Evolutionary conservation across 164 flowering plant genomes (phyloP).

Genomic region (Vitis rotundifolia): DNA sequence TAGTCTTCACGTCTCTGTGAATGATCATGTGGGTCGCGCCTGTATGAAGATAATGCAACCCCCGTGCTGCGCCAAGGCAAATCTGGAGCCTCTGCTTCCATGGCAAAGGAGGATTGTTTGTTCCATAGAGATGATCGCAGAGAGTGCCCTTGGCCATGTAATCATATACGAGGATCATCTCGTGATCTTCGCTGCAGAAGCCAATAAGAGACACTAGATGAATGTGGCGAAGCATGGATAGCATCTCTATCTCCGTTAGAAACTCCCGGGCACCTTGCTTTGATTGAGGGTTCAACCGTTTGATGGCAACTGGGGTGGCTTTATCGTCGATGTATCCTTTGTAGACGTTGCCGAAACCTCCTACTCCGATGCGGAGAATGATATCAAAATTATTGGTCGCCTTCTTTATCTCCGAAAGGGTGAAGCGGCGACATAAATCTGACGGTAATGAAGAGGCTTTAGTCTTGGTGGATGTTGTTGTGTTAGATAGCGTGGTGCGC

Average conservation of each 20-base stretch:
- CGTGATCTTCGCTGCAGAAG: no score
- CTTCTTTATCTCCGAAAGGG: neutral
- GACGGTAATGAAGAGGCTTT: neutral
- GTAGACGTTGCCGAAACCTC: neutral
- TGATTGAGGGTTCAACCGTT: neutral
- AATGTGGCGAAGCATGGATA: no score
- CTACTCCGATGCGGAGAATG: neutral
- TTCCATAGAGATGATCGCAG: neutral
- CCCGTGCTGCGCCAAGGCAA: conserved; percentile 4
- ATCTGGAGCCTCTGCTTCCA: neutral
- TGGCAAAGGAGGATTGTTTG: neutral
- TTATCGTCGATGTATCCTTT: neutral
- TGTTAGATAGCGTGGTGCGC: neutral
- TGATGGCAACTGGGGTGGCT: neutral
- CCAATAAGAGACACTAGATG: no score
- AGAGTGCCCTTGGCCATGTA: neutral
- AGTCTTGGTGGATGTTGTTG: neutral
- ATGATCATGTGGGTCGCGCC: neutral
- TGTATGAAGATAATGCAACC: conserved; percentile 2
- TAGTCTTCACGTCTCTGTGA: conserved; percentile 5
- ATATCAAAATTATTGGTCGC: neutral
- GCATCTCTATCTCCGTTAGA: no score
- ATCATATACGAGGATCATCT: no score
- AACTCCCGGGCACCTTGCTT: neutral
- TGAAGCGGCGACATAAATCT: neutral